Conservation (phyloP, 768 basidiomycete species). For the Neoboletus brunneissimus region DNA sequence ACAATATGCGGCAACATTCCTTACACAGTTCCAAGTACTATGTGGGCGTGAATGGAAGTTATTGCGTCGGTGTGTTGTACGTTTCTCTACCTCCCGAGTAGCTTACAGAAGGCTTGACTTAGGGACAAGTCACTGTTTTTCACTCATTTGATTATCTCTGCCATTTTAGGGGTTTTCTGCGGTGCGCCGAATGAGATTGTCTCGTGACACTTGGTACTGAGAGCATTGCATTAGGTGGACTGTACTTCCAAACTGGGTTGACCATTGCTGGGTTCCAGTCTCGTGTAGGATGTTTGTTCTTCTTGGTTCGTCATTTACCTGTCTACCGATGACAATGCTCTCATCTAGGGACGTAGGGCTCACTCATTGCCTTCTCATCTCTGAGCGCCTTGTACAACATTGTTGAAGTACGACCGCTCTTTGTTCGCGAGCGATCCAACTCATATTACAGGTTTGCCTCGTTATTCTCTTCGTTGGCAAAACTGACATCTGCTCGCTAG, state of each 20-base stretch:
- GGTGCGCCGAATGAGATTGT: conserved; percentile 41
- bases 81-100: not conserved
- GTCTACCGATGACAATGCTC: not conserved
- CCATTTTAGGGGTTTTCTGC: conserved; percentile 81
- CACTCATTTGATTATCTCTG: conserved; percentile 69
- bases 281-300: conserved; percentile 91
- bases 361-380: conserved; percentile 87
- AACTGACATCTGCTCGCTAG: conserved; percentile 35
- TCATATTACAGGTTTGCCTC: conserved; percentile 72
- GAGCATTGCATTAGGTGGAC: conserved; percentile 51
- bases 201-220: not conserved
- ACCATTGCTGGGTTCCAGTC: conserved; percentile 94
- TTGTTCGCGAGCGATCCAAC: conserved; percentile 85
- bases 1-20: conserved; percentile 69
- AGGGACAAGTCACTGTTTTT: conserved; percentile 83
- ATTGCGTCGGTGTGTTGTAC: conserved; percentile 51
- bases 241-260: conserved; percentile 77
- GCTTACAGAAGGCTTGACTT: not conserved
- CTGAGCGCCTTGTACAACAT: conserved; percentile 89
- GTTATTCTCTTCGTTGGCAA: not conserved
- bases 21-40: conserved; percentile 85
- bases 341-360: conserved; percentile 50
- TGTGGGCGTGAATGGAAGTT: conserved; percentile 85
- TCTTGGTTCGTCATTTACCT: conserved; percentile 53
- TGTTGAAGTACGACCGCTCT: conserved; percentile 78